These are phyloP conservation scores for Candida boleticola DNA, from an alignment of 805 yeast species.

Conservation along the genomic window DNA sequence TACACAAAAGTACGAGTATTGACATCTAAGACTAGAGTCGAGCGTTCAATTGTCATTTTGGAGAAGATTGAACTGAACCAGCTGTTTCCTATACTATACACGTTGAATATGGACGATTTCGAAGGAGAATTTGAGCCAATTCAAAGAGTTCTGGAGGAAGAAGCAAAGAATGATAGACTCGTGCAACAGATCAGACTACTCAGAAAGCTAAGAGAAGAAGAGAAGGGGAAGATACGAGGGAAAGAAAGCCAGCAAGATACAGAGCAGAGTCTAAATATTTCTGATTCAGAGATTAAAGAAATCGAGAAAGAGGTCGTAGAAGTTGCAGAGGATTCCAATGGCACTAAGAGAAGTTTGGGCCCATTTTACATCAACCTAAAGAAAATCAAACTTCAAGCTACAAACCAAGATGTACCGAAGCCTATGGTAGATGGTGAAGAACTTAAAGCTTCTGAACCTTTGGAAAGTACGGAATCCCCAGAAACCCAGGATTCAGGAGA, in stretches of 20 bases:
- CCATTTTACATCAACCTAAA: not conserved
- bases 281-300: not conserved
- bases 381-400: slow-evolving; percentile 3
- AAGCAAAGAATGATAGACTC: slow-evolving; percentile 16
- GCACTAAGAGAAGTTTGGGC: not conserved
- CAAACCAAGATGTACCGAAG: too few species aligned
- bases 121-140: slow-evolving; percentile 30
- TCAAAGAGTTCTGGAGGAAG: slow-evolving; percentile 19
- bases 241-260: not conserved
- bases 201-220: slow-evolving; percentile 8
- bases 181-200: slow-evolving; percentile 15
- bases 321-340: not conserved
- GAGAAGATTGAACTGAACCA: too few species aligned
- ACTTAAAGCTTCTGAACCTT: not conserved
- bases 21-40: too few species aligned
- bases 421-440: too few species aligned
- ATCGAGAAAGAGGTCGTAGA: slow-evolving; percentile 5
- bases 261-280: not conserved
- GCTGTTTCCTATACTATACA: too few species aligned
- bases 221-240: too few species aligned
- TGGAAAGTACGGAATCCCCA: slow-evolving; percentile 3
- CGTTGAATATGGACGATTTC: slow-evolving; percentile 24
- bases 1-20: too few species aligned
- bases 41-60: too few species aligned
- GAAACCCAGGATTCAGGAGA: too few species aligned